These are phyloP conservation scores for Paralagenidium karlingii DNA, from an alignment of 352 stramenopile species.

Conservation along the genomic window DNA sequence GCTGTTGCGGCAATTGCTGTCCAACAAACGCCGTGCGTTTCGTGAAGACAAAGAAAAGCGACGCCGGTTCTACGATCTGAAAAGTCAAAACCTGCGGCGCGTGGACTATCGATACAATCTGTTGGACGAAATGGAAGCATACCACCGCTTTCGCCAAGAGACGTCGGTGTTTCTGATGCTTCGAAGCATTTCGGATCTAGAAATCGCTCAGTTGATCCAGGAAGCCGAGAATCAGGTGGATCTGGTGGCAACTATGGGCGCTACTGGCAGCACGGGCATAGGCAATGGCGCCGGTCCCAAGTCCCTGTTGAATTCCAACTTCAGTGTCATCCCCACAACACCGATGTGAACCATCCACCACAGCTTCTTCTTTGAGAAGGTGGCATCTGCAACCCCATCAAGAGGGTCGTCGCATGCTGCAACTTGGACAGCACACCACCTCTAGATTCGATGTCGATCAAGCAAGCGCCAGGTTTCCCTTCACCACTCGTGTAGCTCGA, in stretches of 20 bases:
- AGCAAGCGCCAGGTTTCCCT: no score
- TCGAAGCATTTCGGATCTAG: constrained; percentile 35
- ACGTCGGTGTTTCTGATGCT: constrained; percentile 57
- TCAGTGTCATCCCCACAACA: no score
- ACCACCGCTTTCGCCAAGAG: constrained; percentile 44
- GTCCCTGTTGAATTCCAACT: no score
- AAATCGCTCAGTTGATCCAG: constrained; percentile 45
- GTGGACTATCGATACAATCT: constrained; percentile 59
- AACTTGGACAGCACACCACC: no score
- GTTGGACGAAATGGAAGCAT: constrained; percentile 44
- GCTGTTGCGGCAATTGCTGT: constrained; percentile 38
- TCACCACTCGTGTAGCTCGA: no score
- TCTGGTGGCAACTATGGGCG: background rate
- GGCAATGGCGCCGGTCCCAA: no score
- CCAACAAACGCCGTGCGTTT: constrained; percentile 42
- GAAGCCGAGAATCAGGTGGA: constrained; percentile 15
- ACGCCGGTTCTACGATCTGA: background rate
- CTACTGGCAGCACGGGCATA: no score
- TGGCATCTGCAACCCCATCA: no score
- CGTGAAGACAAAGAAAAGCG: constrained; percentile 15
- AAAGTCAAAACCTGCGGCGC: constrained; percentile 17
- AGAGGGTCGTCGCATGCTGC: no score
- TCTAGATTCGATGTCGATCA: no score
- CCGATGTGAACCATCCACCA: no score
- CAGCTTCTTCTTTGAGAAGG: no score